Percentiles rank a stretch among this genome's conserved stretches.
phyloP scores from a whole-genome alignment of 345 rosid species.

The Pugionium cornutum region DNA sequence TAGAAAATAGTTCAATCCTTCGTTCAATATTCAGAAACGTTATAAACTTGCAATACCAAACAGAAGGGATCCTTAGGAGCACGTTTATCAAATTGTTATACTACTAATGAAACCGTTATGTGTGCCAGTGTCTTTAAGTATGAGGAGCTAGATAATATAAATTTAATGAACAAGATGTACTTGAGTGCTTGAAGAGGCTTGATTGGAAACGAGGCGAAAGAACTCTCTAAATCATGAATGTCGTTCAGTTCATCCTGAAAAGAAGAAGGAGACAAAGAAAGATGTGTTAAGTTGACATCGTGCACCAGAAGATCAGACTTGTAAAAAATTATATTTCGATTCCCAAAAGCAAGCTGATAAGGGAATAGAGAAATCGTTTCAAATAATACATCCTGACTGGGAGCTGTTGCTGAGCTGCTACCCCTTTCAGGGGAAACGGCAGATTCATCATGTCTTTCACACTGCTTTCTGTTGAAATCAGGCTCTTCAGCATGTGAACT shows the following conservation, averaged over 20 bases:
- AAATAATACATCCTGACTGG: constrained; percentile 61
- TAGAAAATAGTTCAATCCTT: constrained; percentile 10
- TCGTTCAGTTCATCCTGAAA: constrained; percentile 67
- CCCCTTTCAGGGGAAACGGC: constrained; percentile 48
- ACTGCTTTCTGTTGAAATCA: constrained; percentile 48
- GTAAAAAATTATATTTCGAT: background rate
- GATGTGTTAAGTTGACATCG: constrained; percentile 22
- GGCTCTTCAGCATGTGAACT: constrained; percentile 54
- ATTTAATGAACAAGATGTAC: constrained; percentile 41
- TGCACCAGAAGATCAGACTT: constrained; percentile 21
- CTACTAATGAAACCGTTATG: constrained; percentile 15
- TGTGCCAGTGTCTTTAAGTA: constrained; percentile 3
- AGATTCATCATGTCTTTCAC: constrained; percentile 44
- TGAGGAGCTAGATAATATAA: constrained; percentile 17
- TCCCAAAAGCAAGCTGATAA: constrained; percentile 24
- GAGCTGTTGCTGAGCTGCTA: constrained; percentile 52
- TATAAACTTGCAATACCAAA: background rate
- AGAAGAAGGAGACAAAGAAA: constrained; percentile 35
- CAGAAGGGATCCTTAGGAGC: constrained; percentile 5
- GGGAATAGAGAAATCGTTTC: constrained; percentile 14
- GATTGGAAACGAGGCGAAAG: constrained; percentile 74
- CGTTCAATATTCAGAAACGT: background rate
- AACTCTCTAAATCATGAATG: constrained; percentile 71
- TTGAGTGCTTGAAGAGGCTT: constrained; percentile 88
- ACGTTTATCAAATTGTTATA: constrained; percentile 13